phyloP scores from a whole-genome alignment of 1,139 yeast species.

The Suhomyces atakaporum region DNA sequence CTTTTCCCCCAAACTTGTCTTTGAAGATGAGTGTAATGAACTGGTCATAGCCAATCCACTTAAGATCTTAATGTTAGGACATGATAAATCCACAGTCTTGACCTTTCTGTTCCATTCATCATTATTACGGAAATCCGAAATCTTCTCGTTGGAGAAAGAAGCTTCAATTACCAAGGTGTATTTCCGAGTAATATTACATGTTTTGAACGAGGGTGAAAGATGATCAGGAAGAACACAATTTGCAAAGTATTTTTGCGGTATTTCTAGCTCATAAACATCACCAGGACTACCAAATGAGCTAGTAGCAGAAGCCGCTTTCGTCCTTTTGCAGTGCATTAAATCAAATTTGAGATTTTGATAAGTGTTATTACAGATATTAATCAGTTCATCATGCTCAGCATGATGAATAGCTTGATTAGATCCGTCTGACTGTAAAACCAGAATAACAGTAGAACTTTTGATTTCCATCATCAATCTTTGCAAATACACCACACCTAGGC shows the following conservation, averaged over 20 bases:
- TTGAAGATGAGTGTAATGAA: slow-evolving; percentile 12
- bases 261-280: slow-evolving; percentile 45
- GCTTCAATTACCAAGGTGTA: slow-evolving; percentile 48
- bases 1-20: slow-evolving; percentile 6
- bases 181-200: slow-evolving; percentile 57
- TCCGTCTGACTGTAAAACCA: slow-evolving; percentile 41
- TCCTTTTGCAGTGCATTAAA: slow-evolving; percentile 35
- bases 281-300: slow-evolving; percentile 18
- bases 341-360: slow-evolving; percentile 44
- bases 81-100: slow-evolving; percentile 33
- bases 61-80: slow-evolving; percentile 40
- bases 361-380: slow-evolving; percentile 33
- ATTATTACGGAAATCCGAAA: slow-evolving; percentile 23
- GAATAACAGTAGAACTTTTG: slow-evolving; percentile 31
- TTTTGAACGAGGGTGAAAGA: slow-evolving; percentile 55
- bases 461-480: slow-evolving; percentile 41
- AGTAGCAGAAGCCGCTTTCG: slow-evolving; percentile 29
- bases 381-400: slow-evolving; percentile 29
- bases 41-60: slow-evolving; percentile 41
- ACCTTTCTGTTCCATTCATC: slow-evolving; percentile 24
- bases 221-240: slow-evolving; percentile 51
- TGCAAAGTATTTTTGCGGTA: slow-evolving; percentile 42
- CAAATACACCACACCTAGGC: slow-evolving; percentile 49
- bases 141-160: slow-evolving; percentile 43
- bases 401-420: slow-evolving; percentile 28